Base-by-base conservation (phyloP, 352 stramenopile genomes). In the Globisporangium barbulae region DNA sequence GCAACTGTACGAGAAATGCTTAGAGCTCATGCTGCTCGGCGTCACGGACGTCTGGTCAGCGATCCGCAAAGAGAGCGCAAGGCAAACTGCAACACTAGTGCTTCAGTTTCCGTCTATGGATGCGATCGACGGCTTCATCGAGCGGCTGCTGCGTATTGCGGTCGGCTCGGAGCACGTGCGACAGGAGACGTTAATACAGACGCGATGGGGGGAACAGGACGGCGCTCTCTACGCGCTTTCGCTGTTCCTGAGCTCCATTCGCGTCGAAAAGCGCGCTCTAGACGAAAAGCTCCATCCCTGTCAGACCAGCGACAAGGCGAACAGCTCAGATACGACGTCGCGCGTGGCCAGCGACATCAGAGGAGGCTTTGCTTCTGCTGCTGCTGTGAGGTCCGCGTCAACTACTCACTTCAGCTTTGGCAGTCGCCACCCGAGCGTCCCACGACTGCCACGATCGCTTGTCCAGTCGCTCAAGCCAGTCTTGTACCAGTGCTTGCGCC, bases 11-110 rank as follows among this genome's bases (percentile, higher is more conserved):
- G 50, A 41, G 1, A 56, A 42, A n/a, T 71, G 48, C 25, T 42
- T 57, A 41, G 59, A 63, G 3, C 22, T 89, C 13, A 25, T 90
- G 41, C 21, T 87, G 12, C 67, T 88, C 28, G 78, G 78, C 0
- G 60, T 85, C 12, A 88, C 75, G 0, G 83, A 92, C 49, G 62
- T 92, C 35, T 92, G 83, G 83, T 92, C 83, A 2, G 77, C 77
- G 21, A 78, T 92, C 8, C 83, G 81, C 17, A 88, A 84, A 65
- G 75, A 87, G 15, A 75, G 63, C 8, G 70, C 77, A 1, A 72
- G 60, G 15, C 49, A 25, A 42, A 61, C 68, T 35, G 56, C 55
- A 0, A 25, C 9, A 3, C 75, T 87, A 33, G 68, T 57, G 13
- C 47, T 81, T n/a, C 37, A 64, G 22, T 64, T 83, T 17, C 59